Conservation (phyloP, 1,139 yeast species). For the Saccharomyces hybrid region DNA sequence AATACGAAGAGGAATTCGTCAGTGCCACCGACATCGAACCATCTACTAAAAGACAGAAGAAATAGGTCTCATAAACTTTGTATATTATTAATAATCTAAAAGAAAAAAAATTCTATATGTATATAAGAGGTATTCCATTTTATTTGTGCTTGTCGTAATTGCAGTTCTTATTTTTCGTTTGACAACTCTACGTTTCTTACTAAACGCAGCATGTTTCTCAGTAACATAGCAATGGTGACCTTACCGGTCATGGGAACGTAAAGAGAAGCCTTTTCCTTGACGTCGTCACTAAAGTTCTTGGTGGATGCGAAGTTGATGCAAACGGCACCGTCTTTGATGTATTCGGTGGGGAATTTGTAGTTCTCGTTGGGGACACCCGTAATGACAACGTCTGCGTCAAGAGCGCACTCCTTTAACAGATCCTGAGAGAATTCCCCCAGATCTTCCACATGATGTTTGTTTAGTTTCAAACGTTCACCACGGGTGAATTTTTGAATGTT, state of each 20-base stretch:
- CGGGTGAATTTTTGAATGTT: conserved; percentile 87
- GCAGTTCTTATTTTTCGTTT: conserved; percentile 1
- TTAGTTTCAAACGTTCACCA: conserved; percentile 81
- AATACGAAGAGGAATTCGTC: conserved; percentile 52
- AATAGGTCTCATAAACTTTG: conserved; percentile 15
- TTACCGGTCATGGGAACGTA: conserved; percentile 95
- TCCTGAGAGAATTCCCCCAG: conserved; percentile 41
- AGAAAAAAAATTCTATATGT: neutral
- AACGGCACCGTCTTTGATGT: conserved; percentile 78
- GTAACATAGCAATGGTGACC: conserved; percentile 88
- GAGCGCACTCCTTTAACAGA: conserved; percentile 54
- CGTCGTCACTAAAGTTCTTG: conserved; percentile 69
- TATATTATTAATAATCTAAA: neutral
- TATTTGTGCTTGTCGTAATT: neutral
- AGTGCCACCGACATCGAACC: conserved; percentile 46
- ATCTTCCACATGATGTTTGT: conserved; percentile 77
- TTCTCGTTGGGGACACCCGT: conserved; percentile 86
- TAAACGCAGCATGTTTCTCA: conserved; percentile 78
- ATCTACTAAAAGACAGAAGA: conserved; percentile 35
- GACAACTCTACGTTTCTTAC: conserved; percentile 48
- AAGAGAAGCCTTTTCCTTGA: conserved; percentile 77
- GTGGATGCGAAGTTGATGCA: conserved; percentile 85
- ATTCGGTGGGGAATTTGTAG: conserved; percentile 80
- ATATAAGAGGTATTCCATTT: neutral
- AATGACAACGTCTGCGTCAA: conserved; percentile 79